These are phyloP conservation scores for Pelargonium cotyledonis DNA, from an alignment of 441 rosid genomes.

Conservation along the genomic window DNA sequence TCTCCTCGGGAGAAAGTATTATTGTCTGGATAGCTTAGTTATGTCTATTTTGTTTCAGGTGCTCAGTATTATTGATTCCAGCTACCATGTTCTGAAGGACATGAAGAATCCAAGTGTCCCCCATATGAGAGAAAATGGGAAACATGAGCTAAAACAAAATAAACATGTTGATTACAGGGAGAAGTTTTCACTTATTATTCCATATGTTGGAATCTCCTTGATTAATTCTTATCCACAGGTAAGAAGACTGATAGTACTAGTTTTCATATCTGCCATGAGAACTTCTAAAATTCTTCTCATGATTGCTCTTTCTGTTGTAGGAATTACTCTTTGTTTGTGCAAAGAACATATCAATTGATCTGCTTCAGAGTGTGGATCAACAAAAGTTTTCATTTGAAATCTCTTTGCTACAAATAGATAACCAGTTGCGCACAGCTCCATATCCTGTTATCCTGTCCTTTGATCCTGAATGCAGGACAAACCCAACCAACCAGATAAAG, in stretches of 20 bases:
- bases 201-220: constrained; percentile 72
- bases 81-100: constrained; percentile 60
- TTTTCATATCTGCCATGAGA: constrained; percentile 5
- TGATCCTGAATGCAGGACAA: constrained; percentile 47
- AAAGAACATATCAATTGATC: constrained; percentile 49
- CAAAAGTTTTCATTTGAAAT: constrained; percentile 73
- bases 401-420: constrained; percentile 79
- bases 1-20: not conserved
- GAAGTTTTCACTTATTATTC: constrained; percentile 53
- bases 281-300: constrained; percentile 12
- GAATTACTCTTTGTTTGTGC: constrained; percentile 89
- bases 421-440: constrained; percentile 59
- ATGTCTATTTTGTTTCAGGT: constrained; percentile 47
- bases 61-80: constrained; percentile 73
- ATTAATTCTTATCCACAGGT: constrained; percentile 87
- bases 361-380: constrained; percentile 76
- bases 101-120: constrained; percentile 32
- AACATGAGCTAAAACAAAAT: constrained; percentile 47
- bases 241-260: constrained; percentile 5
- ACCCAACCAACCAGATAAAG: constrained; percentile 33
- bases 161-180: constrained; percentile 52
- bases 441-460: constrained; percentile 90
- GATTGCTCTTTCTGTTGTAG: constrained; percentile 38
- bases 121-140: constrained; percentile 37
- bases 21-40: constrained; percentile 10